Percentiles rank a stretch among this genome's conserved stretches.
phyloP scores from a whole-genome alignment of 768 basidiomycete genomes.

The Mrakia blollopis region DNA sequence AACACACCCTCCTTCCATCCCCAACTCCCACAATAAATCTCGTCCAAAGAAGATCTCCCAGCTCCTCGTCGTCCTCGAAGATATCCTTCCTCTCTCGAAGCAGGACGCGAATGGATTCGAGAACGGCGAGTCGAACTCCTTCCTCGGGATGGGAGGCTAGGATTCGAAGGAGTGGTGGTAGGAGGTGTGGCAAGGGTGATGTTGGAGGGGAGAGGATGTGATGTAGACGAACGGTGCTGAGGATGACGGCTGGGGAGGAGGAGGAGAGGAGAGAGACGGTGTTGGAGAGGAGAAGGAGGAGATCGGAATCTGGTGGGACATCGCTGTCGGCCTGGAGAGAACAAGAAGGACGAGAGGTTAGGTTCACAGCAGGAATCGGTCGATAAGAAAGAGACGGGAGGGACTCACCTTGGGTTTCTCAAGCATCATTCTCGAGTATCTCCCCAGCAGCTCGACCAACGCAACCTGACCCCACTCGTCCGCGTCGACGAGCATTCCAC shows the following conservation, averaged over 20 bases:
- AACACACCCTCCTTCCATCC: conserved; percentile 41
- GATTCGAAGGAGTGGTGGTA: conserved; percentile 26
- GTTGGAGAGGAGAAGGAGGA: conserved; percentile 24
- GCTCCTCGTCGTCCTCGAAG: conserved; percentile 30
- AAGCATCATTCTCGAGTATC: conserved; percentile 82
- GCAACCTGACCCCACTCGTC: conserved; percentile 96
- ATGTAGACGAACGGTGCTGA: conserved; percentile 14
- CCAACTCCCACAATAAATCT: conserved; percentile 34
- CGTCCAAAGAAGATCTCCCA: conserved; percentile 9
- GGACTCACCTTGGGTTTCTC: conserved; percentile 40
- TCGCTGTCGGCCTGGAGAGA: background rate
- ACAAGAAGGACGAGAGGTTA: too few species aligned
- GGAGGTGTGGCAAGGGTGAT: conserved; percentile 23
- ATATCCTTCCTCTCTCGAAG: conserved; percentile 23
- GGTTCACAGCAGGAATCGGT: too few species aligned
- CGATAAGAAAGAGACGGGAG: background rate
- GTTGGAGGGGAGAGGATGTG: conserved; percentile 24
- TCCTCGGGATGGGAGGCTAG: conserved; percentile 21
- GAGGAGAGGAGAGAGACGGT: conserved; percentile 20
- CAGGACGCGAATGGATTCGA: conserved; percentile 6
- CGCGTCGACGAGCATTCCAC: conserved; percentile 74
- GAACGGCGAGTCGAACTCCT: conserved; percentile 21
- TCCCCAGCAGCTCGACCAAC: conserved; percentile 66
- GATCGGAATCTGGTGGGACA: conserved; percentile 21
- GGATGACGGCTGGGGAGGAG: conserved; percentile 30